These are phyloP conservation scores for Podospora pseudoanserina DNA, from an alignment of 495 filamentous ascomycete species.

Conservation along the genomic window DNA sequence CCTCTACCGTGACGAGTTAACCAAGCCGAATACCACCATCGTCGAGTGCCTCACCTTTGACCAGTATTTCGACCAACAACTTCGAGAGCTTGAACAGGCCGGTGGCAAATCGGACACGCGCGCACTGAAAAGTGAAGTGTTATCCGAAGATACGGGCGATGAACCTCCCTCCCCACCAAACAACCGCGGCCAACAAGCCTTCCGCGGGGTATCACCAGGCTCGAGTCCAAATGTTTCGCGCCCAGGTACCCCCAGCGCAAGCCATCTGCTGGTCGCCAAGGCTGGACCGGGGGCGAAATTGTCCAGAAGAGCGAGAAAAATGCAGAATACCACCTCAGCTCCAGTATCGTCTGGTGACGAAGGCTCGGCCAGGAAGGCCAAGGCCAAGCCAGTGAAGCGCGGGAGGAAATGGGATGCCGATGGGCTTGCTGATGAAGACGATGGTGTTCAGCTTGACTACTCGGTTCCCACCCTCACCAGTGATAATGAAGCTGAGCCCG, in stretches of 20 bases:
- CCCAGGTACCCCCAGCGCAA: conserved; percentile 68
- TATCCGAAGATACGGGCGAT: conserved; percentile 35
- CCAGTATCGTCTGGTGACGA: conserved; percentile 85
- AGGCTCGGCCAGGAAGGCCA: conserved; percentile 52
- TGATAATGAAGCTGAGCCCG: conserved; percentile 51
- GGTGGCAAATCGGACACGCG: conserved; percentile 31
- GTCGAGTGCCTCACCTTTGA: conserved; percentile 77
- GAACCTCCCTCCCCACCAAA: conserved; percentile 25
- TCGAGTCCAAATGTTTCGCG: conserved; percentile 72
- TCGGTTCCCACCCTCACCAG: conserved; percentile 55
- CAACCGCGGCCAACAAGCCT: conserved; percentile 31
- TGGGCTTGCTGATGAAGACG: conserved; percentile 82
- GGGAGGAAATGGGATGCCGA: conserved; percentile 88
- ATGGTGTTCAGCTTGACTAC: conserved; percentile 80
- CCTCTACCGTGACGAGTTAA: conserved; percentile 82
- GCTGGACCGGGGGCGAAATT: conserved; percentile 65
- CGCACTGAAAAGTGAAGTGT: conserved; percentile 42
- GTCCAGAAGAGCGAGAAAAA: conserved; percentile 80
- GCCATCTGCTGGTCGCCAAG: conserved; percentile 65
- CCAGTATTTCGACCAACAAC: conserved; percentile 89
- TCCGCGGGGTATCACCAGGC: conserved; percentile 46
- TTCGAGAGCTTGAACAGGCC: conserved; percentile 70
- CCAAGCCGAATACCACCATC: conserved; percentile 70
- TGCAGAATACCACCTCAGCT: conserved; percentile 56
- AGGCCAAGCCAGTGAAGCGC: conserved; percentile 68